Evolutionary conservation across 768 basidiomycete genomes (phyloP).

Genomic region (Lyophyllum shimeji): DNA sequence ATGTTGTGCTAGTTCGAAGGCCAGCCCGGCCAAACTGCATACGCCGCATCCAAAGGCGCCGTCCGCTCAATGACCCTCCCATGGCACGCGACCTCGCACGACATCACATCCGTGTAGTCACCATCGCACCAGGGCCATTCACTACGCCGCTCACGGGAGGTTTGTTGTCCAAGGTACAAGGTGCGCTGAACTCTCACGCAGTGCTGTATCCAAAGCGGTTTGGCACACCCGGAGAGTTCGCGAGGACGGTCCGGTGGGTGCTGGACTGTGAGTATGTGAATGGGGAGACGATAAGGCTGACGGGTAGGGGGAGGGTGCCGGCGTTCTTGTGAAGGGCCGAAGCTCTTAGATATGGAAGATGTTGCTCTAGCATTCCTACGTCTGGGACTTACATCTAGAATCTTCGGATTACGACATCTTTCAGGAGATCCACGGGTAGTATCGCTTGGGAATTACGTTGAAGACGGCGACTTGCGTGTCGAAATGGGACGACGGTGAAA

Average conservation of each 20-base stretch:
- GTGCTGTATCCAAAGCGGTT: conserved; percentile 46
- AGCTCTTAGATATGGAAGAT: neutral
- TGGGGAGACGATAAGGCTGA: conserved; percentile 50
- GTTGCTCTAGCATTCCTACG: too few species aligned
- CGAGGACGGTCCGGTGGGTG: conserved; percentile 48
- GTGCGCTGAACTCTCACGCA: conserved; percentile 34
- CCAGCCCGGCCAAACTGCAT: conserved; percentile 57
- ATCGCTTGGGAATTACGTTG: too few species aligned
- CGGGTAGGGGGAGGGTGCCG: conserved; percentile 41
- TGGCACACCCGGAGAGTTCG: conserved; percentile 49
- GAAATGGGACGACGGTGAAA: too few species aligned
- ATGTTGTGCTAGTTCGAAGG: conserved; percentile 47
- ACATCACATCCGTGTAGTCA: conserved; percentile 52
- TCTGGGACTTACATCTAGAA: too few species aligned
- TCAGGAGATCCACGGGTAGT: too few species aligned
- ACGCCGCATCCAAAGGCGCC: conserved; percentile 57
- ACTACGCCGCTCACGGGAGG: conserved; percentile 41
- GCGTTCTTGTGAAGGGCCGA: conserved; percentile 33
- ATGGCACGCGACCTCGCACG: conserved; percentile 59
- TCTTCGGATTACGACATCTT: too few species aligned
- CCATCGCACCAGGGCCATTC: conserved; percentile 57
- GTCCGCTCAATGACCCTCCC: conserved; percentile 58
- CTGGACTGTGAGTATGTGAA: conserved; percentile 55
- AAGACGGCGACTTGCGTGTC: too few species aligned
- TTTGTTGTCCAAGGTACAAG: conserved; percentile 33